These are phyloP conservation scores for Claviceps maximensis DNA, from an alignment of 2,329 filamentous ascomycete species.

Conservation along the genomic window DNA sequence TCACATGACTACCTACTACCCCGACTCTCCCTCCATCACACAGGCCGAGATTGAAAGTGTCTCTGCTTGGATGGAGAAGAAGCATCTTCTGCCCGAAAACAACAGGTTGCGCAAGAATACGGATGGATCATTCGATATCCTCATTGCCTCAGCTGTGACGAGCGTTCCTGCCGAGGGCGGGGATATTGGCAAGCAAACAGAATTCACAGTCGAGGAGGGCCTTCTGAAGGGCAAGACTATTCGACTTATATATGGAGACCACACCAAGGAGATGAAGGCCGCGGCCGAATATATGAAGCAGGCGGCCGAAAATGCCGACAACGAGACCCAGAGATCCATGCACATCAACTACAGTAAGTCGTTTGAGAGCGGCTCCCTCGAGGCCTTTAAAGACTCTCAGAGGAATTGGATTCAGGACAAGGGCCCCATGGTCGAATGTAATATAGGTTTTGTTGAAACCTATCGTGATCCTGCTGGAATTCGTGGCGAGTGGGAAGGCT, in stretches of 20 bases:
- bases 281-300: slow-evolving; percentile 55
- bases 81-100: slow-evolving; percentile 61
- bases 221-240: slow-evolving; percentile 53
- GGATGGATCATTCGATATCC: slow-evolving; percentile 53
- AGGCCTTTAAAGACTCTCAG: slow-evolving; percentile 70
- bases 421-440: slow-evolving; percentile 65
- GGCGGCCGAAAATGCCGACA: slow-evolving; percentile 56
- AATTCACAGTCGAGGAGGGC: slow-evolving; percentile 47
- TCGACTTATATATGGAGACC: slow-evolving; percentile 61
- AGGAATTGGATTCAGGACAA: slow-evolving; percentile 74
- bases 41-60: slow-evolving; percentile 62
- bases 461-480: slow-evolving; percentile 74
- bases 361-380: slow-evolving; percentile 59
- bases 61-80: slow-evolving; percentile 59
- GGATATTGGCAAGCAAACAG: slow-evolving; percentile 53
- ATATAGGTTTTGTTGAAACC: slow-evolving; percentile 76
- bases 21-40: slow-evolving; percentile 59
- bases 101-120: slow-evolving; percentile 57
- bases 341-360: slow-evolving; percentile 61
- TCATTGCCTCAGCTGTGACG: slow-evolving; percentile 57
- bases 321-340: slow-evolving; percentile 63
- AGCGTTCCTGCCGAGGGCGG: slow-evolving; percentile 47
- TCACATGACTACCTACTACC: slow-evolving; percentile 74
- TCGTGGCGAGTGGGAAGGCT: slow-evolving; percentile 75
- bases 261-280: slow-evolving; percentile 55